A percentile compares a stretch with the other conserved stretches of the same genome.
Conservation (phyloP, 1,284 basidiomycete species). For the Ustilago tritici region DNA sequence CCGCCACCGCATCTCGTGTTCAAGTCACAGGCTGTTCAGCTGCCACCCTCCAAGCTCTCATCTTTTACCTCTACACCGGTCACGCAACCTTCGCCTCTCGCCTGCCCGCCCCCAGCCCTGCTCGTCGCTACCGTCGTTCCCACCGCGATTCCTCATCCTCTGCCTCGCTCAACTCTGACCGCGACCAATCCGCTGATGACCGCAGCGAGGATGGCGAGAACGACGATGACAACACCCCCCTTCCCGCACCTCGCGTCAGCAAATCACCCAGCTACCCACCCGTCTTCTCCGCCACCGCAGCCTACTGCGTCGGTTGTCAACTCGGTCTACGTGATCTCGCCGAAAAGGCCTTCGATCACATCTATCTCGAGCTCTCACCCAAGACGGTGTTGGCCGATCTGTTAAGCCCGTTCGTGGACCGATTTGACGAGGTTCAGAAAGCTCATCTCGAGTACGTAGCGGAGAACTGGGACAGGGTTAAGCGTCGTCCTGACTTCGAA, state of each 20-base stretch:
- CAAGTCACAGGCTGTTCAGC: slow-evolving; percentile 48
- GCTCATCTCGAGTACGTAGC: slow-evolving; percentile 57
- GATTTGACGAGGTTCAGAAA: slow-evolving; percentile 56
- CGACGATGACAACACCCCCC: slow-evolving; percentile 5
- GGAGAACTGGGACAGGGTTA: slow-evolving; percentile 57
- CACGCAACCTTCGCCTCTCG: slow-evolving; percentile 51
- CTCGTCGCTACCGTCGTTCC: slow-evolving; percentile 23
- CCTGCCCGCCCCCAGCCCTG: slow-evolving; percentile 15
- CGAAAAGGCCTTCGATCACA: slow-evolving; percentile 53
- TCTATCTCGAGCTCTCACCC: slow-evolving; percentile 45
- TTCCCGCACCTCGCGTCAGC: slow-evolving; percentile 9
- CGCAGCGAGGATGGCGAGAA: slow-evolving; percentile 17
- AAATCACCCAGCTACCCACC: slow-evolving; percentile 49
- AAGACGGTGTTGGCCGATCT: slow-evolving; percentile 54
- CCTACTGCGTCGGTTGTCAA: slow-evolving; percentile 58
- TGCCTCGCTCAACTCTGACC: slow-evolving; percentile 25
- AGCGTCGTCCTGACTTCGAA: slow-evolving; percentile 56
- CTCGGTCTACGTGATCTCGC: slow-evolving; percentile 53
- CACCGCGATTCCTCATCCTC: slow-evolving; percentile 20
- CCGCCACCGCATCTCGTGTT: slow-evolving; percentile 26
- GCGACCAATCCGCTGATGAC: slow-evolving; percentile 21
- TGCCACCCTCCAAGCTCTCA: slow-evolving; percentile 54
- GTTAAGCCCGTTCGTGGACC: slow-evolving; percentile 58
- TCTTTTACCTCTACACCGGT: slow-evolving; percentile 62
- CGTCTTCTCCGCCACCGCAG: slow-evolving; percentile 52